phyloP scores from a whole-genome alignment of 2,329 filamentous ascomycete genomes.

The Diaporthe helianthi region DNA sequence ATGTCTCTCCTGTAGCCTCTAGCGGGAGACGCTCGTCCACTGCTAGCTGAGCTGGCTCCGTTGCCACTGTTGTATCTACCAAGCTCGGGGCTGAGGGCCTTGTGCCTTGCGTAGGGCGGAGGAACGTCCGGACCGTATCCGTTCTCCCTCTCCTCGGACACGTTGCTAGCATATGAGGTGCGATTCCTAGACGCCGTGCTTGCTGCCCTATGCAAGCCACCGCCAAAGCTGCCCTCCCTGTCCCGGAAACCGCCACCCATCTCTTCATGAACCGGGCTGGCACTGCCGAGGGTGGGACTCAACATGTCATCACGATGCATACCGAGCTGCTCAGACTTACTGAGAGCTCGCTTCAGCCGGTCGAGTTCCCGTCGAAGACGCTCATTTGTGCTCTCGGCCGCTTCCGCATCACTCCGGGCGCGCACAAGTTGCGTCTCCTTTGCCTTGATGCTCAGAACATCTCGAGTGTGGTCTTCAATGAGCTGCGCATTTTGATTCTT shows the following conservation, averaged over 20 bases:
- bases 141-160: conserved; percentile 82
- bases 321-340: conserved; percentile 62
- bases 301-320: conserved; percentile 32
- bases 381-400: conserved; percentile 85
- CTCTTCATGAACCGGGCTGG: conserved; percentile 65
- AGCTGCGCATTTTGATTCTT: conserved; percentile 96
- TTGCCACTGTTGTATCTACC: conserved; percentile 46
- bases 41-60: conserved; percentile 56
- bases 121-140: conserved; percentile 28
- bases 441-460: conserved; percentile 95
- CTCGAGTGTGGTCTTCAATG: conserved; percentile 95
- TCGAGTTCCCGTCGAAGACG: conserved; percentile 88
- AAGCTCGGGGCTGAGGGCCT: conserved; percentile 61
- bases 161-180: conserved; percentile 68
- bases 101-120: conserved; percentile 53
- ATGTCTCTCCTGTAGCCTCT: conserved; percentile 56
- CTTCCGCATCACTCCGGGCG: conserved; percentile 87
- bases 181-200: conserved; percentile 51
- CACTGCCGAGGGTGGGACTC: conserved; percentile 44
- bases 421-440: conserved; percentile 97
- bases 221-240: conserved; percentile 28
- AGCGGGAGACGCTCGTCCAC: conserved; percentile 66
- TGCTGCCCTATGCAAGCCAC: conserved; percentile 24
- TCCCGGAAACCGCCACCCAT: conserved; percentile 48
- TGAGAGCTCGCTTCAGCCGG: conserved; percentile 85